These are phyloP conservation scores for Boeremia exigua DNA, from an alignment of 2,329 filamentous ascomycete genomes.

Conservation along the genomic window DNA sequence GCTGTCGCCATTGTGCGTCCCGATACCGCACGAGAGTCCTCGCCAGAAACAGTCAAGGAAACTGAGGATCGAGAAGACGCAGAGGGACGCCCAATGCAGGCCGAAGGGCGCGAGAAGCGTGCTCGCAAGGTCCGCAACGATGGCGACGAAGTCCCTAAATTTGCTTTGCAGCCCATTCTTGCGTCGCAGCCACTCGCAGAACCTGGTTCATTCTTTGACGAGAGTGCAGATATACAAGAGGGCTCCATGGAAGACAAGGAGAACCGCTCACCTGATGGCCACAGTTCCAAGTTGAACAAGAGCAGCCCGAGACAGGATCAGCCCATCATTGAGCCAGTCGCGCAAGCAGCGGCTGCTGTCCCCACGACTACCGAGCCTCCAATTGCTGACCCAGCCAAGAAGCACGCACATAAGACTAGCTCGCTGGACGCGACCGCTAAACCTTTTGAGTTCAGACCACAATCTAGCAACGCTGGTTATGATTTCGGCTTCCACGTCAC, in stretches of 20 bases:
- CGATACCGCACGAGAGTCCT: conserved; percentile 47
- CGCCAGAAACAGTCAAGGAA: conserved; percentile 53
- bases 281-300: conserved; percentile 32
- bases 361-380: conserved; percentile 35
- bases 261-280: conserved; percentile 42
- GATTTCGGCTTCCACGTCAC: conserved; percentile 50
- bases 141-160: conserved; percentile 75
- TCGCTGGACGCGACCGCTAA: conserved; percentile 74
- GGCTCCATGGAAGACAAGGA: conserved; percentile 45
- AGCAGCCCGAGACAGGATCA: conserved; percentile 36
- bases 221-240: conserved; percentile 27
- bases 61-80: conserved; percentile 58
- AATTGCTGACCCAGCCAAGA: conserved; percentile 34
- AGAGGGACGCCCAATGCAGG: conserved; percentile 67
- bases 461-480: conserved; percentile 37
- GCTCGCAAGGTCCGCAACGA: conserved; percentile 69
- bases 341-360: conserved; percentile 22
- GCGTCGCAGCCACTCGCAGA: conserved; percentile 47
- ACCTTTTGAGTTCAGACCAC: conserved; percentile 64
- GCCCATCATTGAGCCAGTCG: conserved; percentile 23
- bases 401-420: conserved; percentile 49
- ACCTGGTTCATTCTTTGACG: conserved; percentile 32
- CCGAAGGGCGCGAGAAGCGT: conserved; percentile 76
- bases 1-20: conserved; percentile 81
- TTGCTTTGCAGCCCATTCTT: conserved; percentile 60